Base-by-base conservation (phyloP, 2,329 filamentous ascomycete genomes). In the Monosporascus cannonballus region DNA sequence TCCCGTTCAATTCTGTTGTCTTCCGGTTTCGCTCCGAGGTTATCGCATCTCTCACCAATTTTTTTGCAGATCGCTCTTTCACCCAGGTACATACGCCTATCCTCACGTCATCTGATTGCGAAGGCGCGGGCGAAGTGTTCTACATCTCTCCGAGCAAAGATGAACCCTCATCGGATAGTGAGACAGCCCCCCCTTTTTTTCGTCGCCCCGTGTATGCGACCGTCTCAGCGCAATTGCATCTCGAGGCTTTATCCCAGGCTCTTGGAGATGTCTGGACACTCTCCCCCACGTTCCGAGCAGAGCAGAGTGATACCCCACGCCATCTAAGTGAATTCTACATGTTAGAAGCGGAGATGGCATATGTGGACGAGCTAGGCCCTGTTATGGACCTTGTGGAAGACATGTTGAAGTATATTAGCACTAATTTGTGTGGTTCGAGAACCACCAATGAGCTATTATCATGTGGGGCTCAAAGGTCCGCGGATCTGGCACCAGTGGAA, bases 291-390 rank as follows among this genome's bases (percentile, higher is more conserved):
- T 99, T 99, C 67, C 84, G 94, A 38, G 94, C 94, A 4, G 94
- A 96, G 69, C 86, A 85, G 66, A 96, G 91, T 70, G 92, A 97
- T 65, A 97, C 94, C 0, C 86, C 91, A 6, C 85, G 94, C 27
- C 94, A 99, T 71, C 76, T 99, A 56, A 96, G 90, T 73, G 94
- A 99, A 67, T 97, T 99, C 65, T 97, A 97, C 73, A 97, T 99
- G 94, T 81, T 99, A 2, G 94, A 99, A 71, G 92, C 86, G 17
- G 94, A 99, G 70, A 76, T 92, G 67, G 86, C 84, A 63, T 96
- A 96, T 67, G 81, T 86, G 42, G 78, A 88, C 47, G 74, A 84
- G 57, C 76, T 96, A 59, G 73, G 79, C 30, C 74, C 80, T 25
- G 77, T 99, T 61, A 94, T 96, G 80, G 76, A 85, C 52, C 70